These are phyloP conservation scores for Oehlia diaphana DNA, from an alignment of 192 early-diverging fungal species.

Conservation along the genomic window DNA sequence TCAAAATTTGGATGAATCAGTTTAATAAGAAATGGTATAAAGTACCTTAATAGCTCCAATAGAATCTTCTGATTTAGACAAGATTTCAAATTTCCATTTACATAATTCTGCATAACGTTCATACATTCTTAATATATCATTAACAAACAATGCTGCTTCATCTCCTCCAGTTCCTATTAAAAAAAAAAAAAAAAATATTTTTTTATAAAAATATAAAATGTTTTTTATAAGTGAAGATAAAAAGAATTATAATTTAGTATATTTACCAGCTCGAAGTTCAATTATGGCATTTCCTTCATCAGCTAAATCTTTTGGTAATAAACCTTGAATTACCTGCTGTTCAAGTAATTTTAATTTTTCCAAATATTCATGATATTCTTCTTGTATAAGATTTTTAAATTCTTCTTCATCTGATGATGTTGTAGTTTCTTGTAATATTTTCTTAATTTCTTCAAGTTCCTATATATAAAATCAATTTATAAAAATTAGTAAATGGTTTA, in stretches of 20 bases:
- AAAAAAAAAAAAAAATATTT: background rate
- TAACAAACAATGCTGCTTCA: slow-evolving; percentile 75
- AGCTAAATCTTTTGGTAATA: slow-evolving; percentile 67
- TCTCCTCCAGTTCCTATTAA: slow-evolving; percentile 62
- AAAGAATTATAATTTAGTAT: no score
- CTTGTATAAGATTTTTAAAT: slow-evolving; percentile 58
- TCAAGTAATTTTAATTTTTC: slow-evolving; percentile 47
- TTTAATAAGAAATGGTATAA: background rate
- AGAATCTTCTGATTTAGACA: slow-evolving; percentile 50
- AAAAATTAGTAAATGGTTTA: no score
- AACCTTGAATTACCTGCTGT: slow-evolving; percentile 51
- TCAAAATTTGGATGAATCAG: no score
- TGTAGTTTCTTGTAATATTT: slow-evolving; percentile 38
- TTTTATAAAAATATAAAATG: background rate
- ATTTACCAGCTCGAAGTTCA: slow-evolving; percentile 68
- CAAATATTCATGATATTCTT: slow-evolving; percentile 54
- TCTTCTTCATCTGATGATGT: slow-evolving; percentile 41
- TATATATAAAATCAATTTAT: background rate
- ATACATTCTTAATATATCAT: slow-evolving; percentile 74
- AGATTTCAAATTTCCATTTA: slow-evolving; percentile 65
- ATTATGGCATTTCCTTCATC: slow-evolving; percentile 71
- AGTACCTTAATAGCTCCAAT: slow-evolving; percentile 51
- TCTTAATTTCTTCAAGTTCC: slow-evolving; percentile 33
- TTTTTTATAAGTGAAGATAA: no score
- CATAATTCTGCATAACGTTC: slow-evolving; percentile 60